These are phyloP conservation scores for Neonectria faginata DNA, from an alignment of 2,329 filamentous ascomycete genomes.

Conservation along the genomic window DNA sequence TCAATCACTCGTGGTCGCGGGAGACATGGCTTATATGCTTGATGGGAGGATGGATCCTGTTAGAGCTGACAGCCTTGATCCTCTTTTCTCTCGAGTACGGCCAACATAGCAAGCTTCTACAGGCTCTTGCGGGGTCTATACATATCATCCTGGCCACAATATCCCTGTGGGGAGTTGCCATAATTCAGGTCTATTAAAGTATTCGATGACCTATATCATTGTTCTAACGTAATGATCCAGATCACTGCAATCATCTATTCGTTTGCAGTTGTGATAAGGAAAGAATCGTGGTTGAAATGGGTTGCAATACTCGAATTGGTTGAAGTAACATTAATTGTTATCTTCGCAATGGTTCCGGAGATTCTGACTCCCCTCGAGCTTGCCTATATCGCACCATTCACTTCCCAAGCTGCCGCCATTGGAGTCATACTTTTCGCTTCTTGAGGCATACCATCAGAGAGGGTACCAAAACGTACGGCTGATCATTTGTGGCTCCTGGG, in stretches of 20 bases:
- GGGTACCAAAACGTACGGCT: conserved; percentile 4
- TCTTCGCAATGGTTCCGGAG: conserved; percentile 2
- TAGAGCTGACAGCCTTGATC: conserved; percentile 5
- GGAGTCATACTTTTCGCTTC: conserved; percentile 12
- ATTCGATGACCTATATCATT: background rate
- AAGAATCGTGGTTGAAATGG: conserved; percentile 8
- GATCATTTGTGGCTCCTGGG: conserved; percentile 6
- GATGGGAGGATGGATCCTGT: background rate
- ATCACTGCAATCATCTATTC: conserved; percentile 15
- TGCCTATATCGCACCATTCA: conserved; percentile 11
- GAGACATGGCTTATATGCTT: background rate
- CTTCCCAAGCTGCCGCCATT: conserved; percentile 16
- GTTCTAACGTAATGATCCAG: conserved; percentile 6
- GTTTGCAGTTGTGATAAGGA: conserved; percentile 3
- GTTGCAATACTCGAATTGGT: conserved; percentile 5
- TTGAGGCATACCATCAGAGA: conserved; percentile 1
- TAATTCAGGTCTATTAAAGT: conserved; percentile 9
- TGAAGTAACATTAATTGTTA: conserved; percentile 9
- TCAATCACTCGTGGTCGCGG: background rate
- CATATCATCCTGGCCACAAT: background rate
- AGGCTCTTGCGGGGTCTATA: conserved; percentile 7
- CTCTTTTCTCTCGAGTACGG: conserved; percentile 6
- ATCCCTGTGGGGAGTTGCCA: conserved; percentile 13
- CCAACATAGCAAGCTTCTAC: background rate
- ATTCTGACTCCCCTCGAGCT: conserved; percentile 6